Base-by-base conservation (phyloP, 768 basidiomycete species). In the Auriscalpium vulgare region DNA sequence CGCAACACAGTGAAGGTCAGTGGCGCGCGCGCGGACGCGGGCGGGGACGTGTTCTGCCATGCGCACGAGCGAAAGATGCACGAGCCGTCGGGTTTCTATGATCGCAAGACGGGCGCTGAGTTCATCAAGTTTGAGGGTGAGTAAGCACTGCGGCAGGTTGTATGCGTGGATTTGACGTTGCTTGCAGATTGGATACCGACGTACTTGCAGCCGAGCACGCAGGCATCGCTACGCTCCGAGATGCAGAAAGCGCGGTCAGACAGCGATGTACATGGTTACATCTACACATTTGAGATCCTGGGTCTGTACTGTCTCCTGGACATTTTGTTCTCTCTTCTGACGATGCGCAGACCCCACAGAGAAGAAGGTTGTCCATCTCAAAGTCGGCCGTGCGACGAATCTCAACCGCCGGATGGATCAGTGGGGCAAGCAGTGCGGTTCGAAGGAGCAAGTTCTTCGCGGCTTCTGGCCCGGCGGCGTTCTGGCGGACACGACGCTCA, bases 341-440 rank as follows among this genome's bases (percentile, higher is more conserved):
- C 19, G 21, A 49, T 19, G 54, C 17, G 46, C 56, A 71, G 76
- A 77, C 59, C 53, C 66, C n/a, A 57, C 63, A 21, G 61, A 67
- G 8, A 68, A 68, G 2, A 67, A 74, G 37, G 68, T 74, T 8
- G 71, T 88, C 58, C 80, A 83, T 62, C 74, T 91, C 61, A 91
- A 93, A 74, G 87, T 91, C 23, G 91, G 91, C 14, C 80, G 90
- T 37, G 77, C 91, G 1, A 78, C 80, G 37, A 90, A 90, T 66
- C 76, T 91, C 21, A 78, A 75, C 35, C 85, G 84, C 62, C 76
- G 91, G 35, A 75, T 91, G 47, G 82, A 85, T 65, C 78, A 93
- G 62, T 92, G 91, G 91, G 76, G 76, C 19, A 91, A 86, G 62
- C 87, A 89, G 62, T 93, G 91, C 57, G 80, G 80, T 4, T 88